Conservation (phyloP, 495 filamentous ascomycete species). For the Xeromyces bisporus region DNA sequence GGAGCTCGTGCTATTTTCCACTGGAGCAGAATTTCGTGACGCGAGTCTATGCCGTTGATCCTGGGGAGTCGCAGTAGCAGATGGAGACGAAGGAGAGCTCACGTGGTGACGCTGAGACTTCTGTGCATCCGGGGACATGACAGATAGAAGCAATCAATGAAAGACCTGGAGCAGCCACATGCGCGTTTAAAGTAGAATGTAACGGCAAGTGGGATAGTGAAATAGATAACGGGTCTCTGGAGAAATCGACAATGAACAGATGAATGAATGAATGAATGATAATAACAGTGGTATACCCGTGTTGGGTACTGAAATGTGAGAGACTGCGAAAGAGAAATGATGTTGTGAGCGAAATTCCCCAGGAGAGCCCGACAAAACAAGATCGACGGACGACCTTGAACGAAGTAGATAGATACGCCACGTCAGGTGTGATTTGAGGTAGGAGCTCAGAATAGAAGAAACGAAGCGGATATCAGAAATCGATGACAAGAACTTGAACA, state of each 20-base stretch:
- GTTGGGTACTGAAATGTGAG: background rate
- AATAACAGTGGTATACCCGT: too few species aligned
- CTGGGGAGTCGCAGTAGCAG: slow-evolving; percentile 5
- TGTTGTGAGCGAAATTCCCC: background rate
- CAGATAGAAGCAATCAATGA: slow-evolving; percentile 2
- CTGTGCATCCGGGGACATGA: slow-evolving; percentile 13
- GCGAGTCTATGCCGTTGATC: slow-evolving; percentile 12
- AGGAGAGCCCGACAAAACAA: background rate
- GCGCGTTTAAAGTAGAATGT: background rate
- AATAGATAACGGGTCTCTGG: background rate
- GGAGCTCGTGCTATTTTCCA: slow-evolving; percentile 10
- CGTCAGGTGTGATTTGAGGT: slow-evolving; percentile 1
- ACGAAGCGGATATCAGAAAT: slow-evolving; percentile 10
- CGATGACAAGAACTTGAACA: slow-evolving; percentile 3
- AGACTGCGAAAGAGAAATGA: background rate
- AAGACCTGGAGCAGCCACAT: background rate
- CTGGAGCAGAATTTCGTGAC: slow-evolving; percentile 10
- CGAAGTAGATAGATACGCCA: background rate
- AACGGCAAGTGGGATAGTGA: background rate
- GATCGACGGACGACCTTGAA: background rate
- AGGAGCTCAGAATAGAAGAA: slow-evolving; percentile 1
- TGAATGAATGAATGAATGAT: background rate
- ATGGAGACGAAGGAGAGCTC: slow-evolving; percentile 11
- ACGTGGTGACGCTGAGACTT: slow-evolving; percentile 11
- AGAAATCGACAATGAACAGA: background rate